Evolutionary conservation across 306 rosid species (phyloP), one percentile per base, ranked within the genome.

Genomic region (Nissolia schottii): DNA sequence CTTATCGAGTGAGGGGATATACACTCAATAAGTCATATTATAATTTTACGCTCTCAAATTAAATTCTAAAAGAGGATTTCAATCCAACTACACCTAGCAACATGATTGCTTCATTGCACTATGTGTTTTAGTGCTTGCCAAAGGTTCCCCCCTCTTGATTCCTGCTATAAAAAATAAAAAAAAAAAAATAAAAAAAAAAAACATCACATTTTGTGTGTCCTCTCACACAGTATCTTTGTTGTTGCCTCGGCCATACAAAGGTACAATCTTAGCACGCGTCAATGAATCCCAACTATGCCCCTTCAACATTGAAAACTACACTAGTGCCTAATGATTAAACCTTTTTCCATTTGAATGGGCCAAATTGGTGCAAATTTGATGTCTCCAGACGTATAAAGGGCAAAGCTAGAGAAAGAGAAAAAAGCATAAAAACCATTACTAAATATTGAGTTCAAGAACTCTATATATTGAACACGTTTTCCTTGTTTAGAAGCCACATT

Each of bases 381-480:
- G 31, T 66, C 53, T 46, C n/a, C n/a, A 73, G 3, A 71, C 29
- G 64, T 35, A 57, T 28, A 56, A 64, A 75, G 74, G 60, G 16
- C 75, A 48, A 58, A n/a, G 73, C 31, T 49, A 82, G 48, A 49
- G 49, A 74, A 38, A 18, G 28, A 56, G n/a, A n/a, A n/a, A n/a
- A n/a, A 64, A 75, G 73, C 73, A 71, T 71, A 37, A 57, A 71
- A 38, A 62, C 68, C 45, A 71, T 46, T 12, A 19, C 45, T n/a
- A n/a, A n/a, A 61, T 6, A 43, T 11, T 65, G 40, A 53, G 62
- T 60, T 31, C 68, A 16, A 49, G 11, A 38, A 12, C 58, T 79
- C 79, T 82, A 85, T 82, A 84, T n/a, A 78, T 75, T 41, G 58
- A 11, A 40, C 74, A 24, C 41, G 61, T 57, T 79, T 63, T 37